Conservation (phyloP, 306 rosid genomes). For the Citrullus colocynthis region DNA sequence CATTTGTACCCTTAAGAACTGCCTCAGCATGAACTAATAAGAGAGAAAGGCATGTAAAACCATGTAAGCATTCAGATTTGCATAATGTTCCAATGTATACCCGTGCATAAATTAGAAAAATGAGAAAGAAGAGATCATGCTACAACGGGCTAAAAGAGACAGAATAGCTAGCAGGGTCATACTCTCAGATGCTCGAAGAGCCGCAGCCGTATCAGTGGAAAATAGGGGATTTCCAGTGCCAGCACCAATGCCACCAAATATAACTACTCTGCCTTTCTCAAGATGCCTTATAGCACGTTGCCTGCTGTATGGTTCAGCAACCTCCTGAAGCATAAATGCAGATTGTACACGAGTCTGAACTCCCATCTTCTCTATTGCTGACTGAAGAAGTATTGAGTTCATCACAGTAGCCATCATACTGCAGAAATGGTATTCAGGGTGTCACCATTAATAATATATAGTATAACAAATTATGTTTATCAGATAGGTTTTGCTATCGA, state of each 20-base stretch:
- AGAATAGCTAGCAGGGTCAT: slow-evolving; percentile 7
- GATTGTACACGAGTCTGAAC: slow-evolving; percentile 36
- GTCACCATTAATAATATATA: not conserved
- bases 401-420: slow-evolving; percentile 47
- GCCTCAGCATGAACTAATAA: slow-evolving; percentile 43
- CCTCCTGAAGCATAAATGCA: slow-evolving; percentile 31
- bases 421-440: not conserved
- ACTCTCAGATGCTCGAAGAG: slow-evolving; percentile 35
- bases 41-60: not conserved
- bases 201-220: slow-evolving; percentile 36
- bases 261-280: slow-evolving; percentile 38
- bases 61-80: not conserved
- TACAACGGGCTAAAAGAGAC: not conserved
- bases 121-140: not conserved
- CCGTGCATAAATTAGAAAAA: not conserved
- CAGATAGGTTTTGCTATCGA: not conserved
- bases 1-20: slow-evolving; percentile 40
- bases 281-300: slow-evolving; percentile 44
- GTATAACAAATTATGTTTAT: not conserved
- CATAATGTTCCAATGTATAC: not conserved
- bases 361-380: slow-evolving; percentile 39
- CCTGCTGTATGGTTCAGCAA: slow-evolving; percentile 40
- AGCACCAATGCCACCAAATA: slow-evolving; percentile 41
- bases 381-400: slow-evolving; percentile 35
- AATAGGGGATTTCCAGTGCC: slow-evolving; percentile 36